Conservation (phyloP, 1,139 yeast genomes). For the Suhomyces coccinellae region DNA sequence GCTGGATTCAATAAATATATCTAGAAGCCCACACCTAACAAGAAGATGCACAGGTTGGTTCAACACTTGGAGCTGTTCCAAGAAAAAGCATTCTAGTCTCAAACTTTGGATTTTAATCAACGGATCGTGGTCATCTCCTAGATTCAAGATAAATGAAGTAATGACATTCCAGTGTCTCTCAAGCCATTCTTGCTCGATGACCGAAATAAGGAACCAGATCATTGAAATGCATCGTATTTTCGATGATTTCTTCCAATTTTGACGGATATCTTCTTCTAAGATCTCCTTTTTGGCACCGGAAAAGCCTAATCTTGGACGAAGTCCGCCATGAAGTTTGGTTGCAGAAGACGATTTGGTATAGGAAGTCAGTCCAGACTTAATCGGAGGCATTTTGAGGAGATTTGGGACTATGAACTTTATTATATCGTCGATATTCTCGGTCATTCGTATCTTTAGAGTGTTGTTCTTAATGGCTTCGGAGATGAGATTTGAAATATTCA, state of each 20-base stretch:
- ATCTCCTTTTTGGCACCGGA: conserved; percentile 22
- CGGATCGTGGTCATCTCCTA: conserved; percentile 53
- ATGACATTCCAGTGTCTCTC: conserved; percentile 43
- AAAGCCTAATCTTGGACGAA: conserved; percentile 32
- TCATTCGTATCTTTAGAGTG: neutral
- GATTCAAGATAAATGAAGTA: conserved; percentile 50
- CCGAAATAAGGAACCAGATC: conserved; percentile 31
- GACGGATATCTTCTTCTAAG: conserved; percentile 25
- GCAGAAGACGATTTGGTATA: neutral
- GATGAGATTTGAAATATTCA: conserved; percentile 18
- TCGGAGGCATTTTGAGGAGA: conserved; percentile 8
- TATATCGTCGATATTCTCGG: neutral
- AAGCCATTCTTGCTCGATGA: conserved; percentile 16
- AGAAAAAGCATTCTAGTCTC: conserved; percentile 24
- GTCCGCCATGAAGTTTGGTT: conserved; percentile 20
- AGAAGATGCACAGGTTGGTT: conserved; percentile 15
- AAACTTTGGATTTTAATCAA: conserved; percentile 46
- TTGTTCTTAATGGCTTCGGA: conserved; percentile 8
- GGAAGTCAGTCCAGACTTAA: neutral
- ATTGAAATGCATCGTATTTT: conserved; percentile 26
- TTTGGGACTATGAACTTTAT: conserved; percentile 7
- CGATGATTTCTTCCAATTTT: conserved; percentile 35
- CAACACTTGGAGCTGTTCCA: conserved; percentile 13
- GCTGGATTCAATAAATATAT: conserved; percentile 43
- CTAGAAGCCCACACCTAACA: conserved; percentile 40